phyloP scores from a whole-genome alignment of 345 rosid species.

The Nephelium lappaceum region DNA sequence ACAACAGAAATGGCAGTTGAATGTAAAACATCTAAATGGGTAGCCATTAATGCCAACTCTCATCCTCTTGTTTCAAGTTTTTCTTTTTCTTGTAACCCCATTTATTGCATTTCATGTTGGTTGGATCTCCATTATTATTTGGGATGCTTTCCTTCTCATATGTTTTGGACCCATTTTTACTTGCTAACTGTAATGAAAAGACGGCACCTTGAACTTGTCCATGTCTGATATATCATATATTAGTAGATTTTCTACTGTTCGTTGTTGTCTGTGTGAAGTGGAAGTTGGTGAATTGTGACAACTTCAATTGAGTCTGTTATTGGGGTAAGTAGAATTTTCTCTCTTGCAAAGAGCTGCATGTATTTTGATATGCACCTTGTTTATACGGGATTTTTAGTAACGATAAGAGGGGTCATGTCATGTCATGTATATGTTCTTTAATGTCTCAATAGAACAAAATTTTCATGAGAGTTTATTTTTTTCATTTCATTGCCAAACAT shows the following conservation, averaged over 20 bases:
- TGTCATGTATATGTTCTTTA: neutral
- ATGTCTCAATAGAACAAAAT: neutral
- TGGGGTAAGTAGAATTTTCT: slow-evolving; percentile 4
- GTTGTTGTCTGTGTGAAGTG: neutral
- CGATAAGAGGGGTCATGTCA: neutral
- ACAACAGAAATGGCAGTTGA: slow-evolving; percentile 4
- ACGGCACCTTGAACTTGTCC: neutral
- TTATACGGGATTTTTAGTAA: neutral
- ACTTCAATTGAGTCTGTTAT: neutral
- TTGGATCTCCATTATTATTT: slow-evolving; percentile 2
- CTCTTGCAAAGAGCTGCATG: neutral
- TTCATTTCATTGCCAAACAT: neutral
- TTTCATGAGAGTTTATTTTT: neutral
- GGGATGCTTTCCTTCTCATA: neutral
- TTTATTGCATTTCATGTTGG: slow-evolving; percentile 9
- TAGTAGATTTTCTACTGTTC: neutral
- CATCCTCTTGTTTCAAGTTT: neutral
- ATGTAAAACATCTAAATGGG: neutral
- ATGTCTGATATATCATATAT: neutral
- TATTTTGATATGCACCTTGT: neutral
- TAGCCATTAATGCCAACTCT: neutral
- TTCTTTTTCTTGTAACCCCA: neutral
- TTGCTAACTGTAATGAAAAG: neutral
- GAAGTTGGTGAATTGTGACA: neutral
- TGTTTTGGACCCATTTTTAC: neutral